These are phyloP conservation scores for Alternaria incomplexa DNA, from an alignment of 2,329 filamentous ascomycete genomes.

Conservation along the genomic window DNA sequence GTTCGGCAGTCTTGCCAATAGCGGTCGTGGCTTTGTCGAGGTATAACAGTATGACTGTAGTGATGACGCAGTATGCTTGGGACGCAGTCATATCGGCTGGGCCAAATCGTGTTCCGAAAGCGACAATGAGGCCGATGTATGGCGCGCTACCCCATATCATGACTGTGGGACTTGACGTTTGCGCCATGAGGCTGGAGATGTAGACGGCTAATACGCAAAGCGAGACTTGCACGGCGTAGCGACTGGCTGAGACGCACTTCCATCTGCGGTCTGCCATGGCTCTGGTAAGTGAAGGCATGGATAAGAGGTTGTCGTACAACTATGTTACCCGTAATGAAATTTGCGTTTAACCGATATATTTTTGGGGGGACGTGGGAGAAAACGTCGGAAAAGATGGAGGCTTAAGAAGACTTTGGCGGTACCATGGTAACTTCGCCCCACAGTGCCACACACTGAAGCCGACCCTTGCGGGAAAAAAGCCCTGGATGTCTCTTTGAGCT, in stretches of 20 bases:
- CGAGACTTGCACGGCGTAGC: background rate
- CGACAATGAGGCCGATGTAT: background rate
- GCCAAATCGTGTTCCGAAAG: background rate
- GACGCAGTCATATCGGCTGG: background rate
- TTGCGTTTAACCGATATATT: background rate
- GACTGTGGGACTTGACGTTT: background rate
- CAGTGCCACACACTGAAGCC: background rate
- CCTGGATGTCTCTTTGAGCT: background rate
- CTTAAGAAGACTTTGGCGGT: background rate
- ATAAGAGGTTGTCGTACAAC: background rate
- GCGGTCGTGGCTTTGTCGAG: background rate
- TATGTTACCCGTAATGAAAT: background rate
- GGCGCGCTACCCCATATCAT: background rate
- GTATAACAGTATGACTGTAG: background rate
- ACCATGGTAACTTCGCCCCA: background rate
- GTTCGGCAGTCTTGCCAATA: background rate
- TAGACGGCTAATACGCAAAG: background rate
- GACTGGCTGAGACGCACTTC: background rate
- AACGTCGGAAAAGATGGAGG: background rate
- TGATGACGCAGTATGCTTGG: background rate
- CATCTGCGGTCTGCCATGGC: background rate
- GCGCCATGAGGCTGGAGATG: background rate
- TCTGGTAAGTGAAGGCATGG: background rate
- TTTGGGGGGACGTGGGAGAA: background rate
- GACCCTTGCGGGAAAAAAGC: background rate